Percentiles rank a stretch among this genome's conserved stretches.
phyloP scores from a whole-genome alignment of 2,329 filamentous ascomycete genomes.

The Mollisia scopiformis region DNA sequence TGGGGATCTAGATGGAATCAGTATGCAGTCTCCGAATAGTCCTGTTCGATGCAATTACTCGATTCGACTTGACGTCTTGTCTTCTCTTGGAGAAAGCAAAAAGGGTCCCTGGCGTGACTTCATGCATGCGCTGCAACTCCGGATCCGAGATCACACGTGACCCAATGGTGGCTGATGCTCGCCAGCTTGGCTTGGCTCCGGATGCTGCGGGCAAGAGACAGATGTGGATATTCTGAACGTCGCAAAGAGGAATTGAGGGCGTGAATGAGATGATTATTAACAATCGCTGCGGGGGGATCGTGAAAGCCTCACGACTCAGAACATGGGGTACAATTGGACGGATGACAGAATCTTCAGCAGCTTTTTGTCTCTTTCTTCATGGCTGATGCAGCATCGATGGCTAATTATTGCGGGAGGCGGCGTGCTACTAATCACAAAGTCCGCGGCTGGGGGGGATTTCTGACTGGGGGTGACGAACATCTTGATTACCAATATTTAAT shows the following conservation, averaged over 20 bases:
- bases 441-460: too few species aligned
- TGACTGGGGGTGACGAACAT: too few species aligned
- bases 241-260: too few species aligned
- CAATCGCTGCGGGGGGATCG: not conserved
- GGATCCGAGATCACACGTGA: not conserved
- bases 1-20: too few species aligned
- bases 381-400: too few species aligned
- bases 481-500: not conserved
- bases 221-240: not conserved
- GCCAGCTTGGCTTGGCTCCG: too few species aligned
- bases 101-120: not conserved
- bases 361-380: too few species aligned
- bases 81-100: not conserved
- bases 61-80: not conserved
- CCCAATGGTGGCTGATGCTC: not conserved
- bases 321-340: not conserved
- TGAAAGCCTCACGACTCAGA: too few species aligned
- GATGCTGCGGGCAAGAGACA: not conserved
- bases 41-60: not conserved
- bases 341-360: not conserved
- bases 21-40: not conserved
- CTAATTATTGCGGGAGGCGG: not conserved
- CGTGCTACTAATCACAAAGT: not conserved
- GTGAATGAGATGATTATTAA: not conserved
- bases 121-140: not conserved